Conservation (phyloP, 2,329 filamentous ascomycete genomes). For the Penicillium sp. region DNA sequence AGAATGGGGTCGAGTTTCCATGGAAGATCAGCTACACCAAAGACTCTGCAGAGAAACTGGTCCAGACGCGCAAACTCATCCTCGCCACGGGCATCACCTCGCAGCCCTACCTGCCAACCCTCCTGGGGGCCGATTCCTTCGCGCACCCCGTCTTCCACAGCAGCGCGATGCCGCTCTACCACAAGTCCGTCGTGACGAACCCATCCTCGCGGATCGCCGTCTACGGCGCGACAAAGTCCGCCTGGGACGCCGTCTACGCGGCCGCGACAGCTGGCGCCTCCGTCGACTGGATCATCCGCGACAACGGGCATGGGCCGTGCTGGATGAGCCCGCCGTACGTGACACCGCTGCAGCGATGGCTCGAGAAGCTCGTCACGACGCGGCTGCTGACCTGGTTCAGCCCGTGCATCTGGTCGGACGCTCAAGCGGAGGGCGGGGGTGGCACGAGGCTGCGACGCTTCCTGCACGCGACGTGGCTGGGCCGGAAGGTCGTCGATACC, state of each 20-base stretch:
- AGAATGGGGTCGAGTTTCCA: neutral
- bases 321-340: constrained; percentile 59
- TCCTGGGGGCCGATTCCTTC: constrained; percentile 58
- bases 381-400: constrained; percentile 75
- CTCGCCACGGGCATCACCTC: constrained; percentile 67
- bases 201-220: constrained; percentile 49
- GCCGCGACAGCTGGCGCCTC: constrained; percentile 59
- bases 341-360: constrained; percentile 69
- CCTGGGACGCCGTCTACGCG: constrained; percentile 66
- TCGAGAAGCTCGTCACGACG: constrained; percentile 70
- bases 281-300: constrained; percentile 50
- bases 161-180: constrained; percentile 54
- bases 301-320: constrained; percentile 46
- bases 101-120: constrained; percentile 58
- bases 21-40: constrained; percentile 37
- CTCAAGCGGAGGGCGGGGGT: constrained; percentile 61
- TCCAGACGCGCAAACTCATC: constrained; percentile 58
- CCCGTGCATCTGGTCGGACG: constrained; percentile 72
- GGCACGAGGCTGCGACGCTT: constrained; percentile 52
- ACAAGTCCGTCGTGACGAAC: constrained; percentile 34
- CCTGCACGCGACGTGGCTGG: constrained; percentile 58
- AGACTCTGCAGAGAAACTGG: constrained; percentile 12
- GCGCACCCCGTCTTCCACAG: constrained; percentile 62
- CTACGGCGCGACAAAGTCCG: constrained; percentile 66
- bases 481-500: constrained; percentile 52